A percentile compares a stretch with the other conserved stretches of the same genome.
phyloP scores from a whole-genome alignment of 345 rosid species.

The Trapa bicornis region DNA sequence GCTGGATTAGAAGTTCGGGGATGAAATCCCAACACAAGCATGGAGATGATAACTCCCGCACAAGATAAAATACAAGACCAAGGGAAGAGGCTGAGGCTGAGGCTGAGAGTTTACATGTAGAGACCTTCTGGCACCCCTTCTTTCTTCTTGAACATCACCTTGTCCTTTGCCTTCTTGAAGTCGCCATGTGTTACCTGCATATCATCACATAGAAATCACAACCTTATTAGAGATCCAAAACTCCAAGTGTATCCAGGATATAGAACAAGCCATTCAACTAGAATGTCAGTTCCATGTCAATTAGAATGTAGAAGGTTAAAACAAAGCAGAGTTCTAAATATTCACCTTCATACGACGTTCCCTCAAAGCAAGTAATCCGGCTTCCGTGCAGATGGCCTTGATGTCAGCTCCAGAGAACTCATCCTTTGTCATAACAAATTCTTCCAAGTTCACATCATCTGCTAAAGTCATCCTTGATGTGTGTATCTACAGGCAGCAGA shows the following conservation, averaged over 20 bases:
- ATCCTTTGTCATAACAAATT: slow-evolving; percentile 95
- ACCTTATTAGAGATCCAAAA: too few species aligned
- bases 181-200: slow-evolving; percentile 16
- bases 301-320: too few species aligned
- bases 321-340: background rate
- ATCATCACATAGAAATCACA: too few species aligned
- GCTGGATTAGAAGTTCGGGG: too few species aligned
- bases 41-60: background rate
- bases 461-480: slow-evolving; percentile 91
- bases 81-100: background rate
- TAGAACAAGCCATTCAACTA: too few species aligned
- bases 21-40: background rate
- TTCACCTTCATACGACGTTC: slow-evolving; percentile 95
- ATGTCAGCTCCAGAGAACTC: slow-evolving; percentile 99
- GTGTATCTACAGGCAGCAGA: slow-evolving; percentile 45
- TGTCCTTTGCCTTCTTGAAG: slow-evolving; percentile 28
- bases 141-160: slow-evolving; percentile 28
- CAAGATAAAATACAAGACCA: background rate
- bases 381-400: slow-evolving; percentile 94
- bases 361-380: slow-evolving; percentile 86
- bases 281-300: too few species aligned
- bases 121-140: slow-evolving; percentile 26
- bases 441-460: slow-evolving; percentile 94
- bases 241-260: too few species aligned
- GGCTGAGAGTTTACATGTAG: slow-evolving; percentile 11